Base-by-base conservation (phyloP, 1,284 basidiomycete species). In the Singerocomus rubriflavus region DNA sequence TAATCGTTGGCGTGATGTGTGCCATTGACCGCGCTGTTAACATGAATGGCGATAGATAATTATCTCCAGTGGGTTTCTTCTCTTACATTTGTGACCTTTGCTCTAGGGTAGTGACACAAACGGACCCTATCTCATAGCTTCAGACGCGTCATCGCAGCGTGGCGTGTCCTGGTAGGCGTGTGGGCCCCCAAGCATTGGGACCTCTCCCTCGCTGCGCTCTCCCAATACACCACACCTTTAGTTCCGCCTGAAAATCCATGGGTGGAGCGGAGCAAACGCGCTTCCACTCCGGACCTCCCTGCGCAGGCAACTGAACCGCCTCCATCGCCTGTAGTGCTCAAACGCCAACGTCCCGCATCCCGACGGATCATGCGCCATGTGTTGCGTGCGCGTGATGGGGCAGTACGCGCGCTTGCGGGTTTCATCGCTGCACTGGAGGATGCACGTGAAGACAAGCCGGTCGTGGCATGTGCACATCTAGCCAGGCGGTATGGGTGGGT, bases 81-180 rank as follows among this genome's bases (percentile, higher is more conserved):
- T 50, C 27, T 10, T 39, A 50, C 35, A 32, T 47, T 29, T 46
- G 45, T 51, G 43, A 36, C 48, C 50, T 16, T 48, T 37, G 41
- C 27, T 44, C 25, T 55, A 52, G 48, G 36, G 51, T 48, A 42
- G 39, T 64, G 53, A 58, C 56, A 50, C 55, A 49, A 42, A 44
- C 8, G 42, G 61, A 51, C 51, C 57, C 46, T 50, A 50, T 34
- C 36, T 43, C 12, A 13, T 56, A 90, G 88, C 43, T 79, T 82
- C 47, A 94, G 93, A 71, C 87, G 85, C 40, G 77, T 95, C 36
- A 77, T 87, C 29, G 89, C 93, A 6, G 84, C 92, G 11, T 97
- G 93, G 93, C 85, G 91, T 46, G 82, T 95, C 14, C 77, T 97
- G 12, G 81, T 95, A 56, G 94, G 93, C 12, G 83, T 96, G 11